Evolutionary conservation across 1,284 basidiomycete genomes (phyloP), one percentile per base, ranked within the genome.

Genomic region (Tilletia caries): DNA sequence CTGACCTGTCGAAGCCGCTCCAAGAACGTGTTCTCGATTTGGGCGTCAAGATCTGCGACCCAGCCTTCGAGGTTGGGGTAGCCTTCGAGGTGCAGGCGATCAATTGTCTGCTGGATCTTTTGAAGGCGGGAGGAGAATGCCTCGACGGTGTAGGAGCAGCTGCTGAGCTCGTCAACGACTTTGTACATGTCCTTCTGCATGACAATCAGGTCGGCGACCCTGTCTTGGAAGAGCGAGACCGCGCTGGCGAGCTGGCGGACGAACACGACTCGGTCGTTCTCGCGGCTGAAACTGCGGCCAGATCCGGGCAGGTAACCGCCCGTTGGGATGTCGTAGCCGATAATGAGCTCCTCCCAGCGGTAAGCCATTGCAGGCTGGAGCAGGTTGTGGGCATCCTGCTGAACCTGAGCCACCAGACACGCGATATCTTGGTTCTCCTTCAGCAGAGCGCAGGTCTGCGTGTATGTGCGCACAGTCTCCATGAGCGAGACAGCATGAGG

Each of bases 21-120:
- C n/a, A 91, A 85, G 0, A 98, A 86, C 54, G 93, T 91, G 0
- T 84, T 86, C 79, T 97, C 93, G 79, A 98, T 94, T 71, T 90
- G 89, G 75, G 89, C 88, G 82, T 98, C 95, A 12, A 98, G 87
- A 68, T 92, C 89, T 0, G 90, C 88, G 0, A 97, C 93, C 95
- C 95, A 98, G 66, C 92, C 89, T 71, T 97, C 94, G n/a, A 98
- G 88, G 79, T 98, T 99, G 5, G 94, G 92, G 80, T 95, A 98
- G 12, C 95, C 95, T 81, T 97, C 94, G 74, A 98, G 85, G 81
- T 97, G 98, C 75, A 98, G 87, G 66, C 91, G 89, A 84, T 98
- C 96, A 73, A 98, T 93, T 18, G 91, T 92, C 75, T 91, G 89
- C 83, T 99, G 96, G 41, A 98, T 88, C 79, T 89, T 91, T 43